Evolutionary conservation across 192 early-diverging fungal species (phyloP).

Genomic region (Chytriomyces sp.): DNA sequence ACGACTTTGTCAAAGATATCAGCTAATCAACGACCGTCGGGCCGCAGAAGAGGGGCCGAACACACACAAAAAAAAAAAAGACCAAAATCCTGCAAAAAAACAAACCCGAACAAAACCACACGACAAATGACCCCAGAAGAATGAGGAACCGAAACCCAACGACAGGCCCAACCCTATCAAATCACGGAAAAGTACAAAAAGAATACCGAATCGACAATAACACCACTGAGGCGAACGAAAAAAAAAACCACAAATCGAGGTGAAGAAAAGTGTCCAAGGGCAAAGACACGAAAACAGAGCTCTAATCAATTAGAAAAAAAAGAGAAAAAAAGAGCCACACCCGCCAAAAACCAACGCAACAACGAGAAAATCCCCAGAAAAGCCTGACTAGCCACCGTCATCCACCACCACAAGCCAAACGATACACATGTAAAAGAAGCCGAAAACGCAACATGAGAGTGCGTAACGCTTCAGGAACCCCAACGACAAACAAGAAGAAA

Average conservation of each 20-base stretch:
- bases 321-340: too few species aligned
- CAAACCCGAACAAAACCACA: conserved; percentile 75
- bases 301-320: too few species aligned
- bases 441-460: too few species aligned
- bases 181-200: background rate
- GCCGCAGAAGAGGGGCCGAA: conserved; percentile 84
- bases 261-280: conserved; percentile 59
- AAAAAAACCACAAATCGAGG: conserved; percentile 49
- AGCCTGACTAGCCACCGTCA: too few species aligned
- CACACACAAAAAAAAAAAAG: conserved; percentile 87
- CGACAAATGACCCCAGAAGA: conserved; percentile 76
- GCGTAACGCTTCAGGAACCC: too few species aligned
- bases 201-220: too few species aligned
- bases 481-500: too few species aligned
- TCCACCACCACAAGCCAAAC: too few species aligned
- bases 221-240: background rate
- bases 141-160: conserved; percentile 72
- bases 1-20: conserved; percentile 77
- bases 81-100: conserved; percentile 39
- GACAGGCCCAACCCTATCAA: background rate
- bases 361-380: too few species aligned
- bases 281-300: too few species aligned
- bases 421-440: too few species aligned
- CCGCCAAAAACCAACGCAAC: too few species aligned
- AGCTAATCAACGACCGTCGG: conserved; percentile 74